phyloP scores from a whole-genome alignment of 495 filamentous ascomycete genomes.

The Lasiosphaeris hirsuta region DNA sequence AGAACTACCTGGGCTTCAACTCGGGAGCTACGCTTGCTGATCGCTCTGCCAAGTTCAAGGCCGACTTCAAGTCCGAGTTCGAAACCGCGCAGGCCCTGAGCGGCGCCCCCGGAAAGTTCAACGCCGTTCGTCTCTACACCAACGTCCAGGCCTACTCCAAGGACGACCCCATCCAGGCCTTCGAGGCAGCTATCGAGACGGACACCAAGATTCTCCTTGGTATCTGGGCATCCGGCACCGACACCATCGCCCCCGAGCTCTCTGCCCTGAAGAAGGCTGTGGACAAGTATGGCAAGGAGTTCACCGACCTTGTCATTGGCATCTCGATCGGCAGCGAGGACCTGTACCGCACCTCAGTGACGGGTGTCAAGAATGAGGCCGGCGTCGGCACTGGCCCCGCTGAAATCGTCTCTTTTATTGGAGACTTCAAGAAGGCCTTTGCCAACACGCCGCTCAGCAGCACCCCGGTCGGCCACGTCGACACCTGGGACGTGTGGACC shows the following conservation, averaged over 20 bases:
- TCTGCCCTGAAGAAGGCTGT: slow-evolving; percentile 45
- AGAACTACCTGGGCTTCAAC: slow-evolving; percentile 49
- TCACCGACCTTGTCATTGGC: slow-evolving; percentile 48
- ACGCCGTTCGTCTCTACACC: slow-evolving; percentile 49
- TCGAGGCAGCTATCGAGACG: slow-evolving; percentile 52
- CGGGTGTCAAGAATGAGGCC: slow-evolving; percentile 40
- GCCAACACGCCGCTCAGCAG: slow-evolving; percentile 26
- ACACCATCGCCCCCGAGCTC: slow-evolving; percentile 48
- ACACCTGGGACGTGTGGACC: slow-evolving; percentile 49
- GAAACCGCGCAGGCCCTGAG: slow-evolving; percentile 40
- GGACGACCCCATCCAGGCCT: slow-evolving; percentile 45
- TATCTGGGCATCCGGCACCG: slow-evolving; percentile 49
- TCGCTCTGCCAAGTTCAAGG: slow-evolving; percentile 46
- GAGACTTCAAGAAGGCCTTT: slow-evolving; percentile 42
- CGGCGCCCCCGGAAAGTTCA: slow-evolving; percentile 44
- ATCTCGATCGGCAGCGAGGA: slow-evolving; percentile 54
- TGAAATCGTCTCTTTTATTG: slow-evolving; percentile 45
- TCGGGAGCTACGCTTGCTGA: slow-evolving; percentile 43
- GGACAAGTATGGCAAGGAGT: slow-evolving; percentile 36
- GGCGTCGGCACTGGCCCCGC: slow-evolving; percentile 42
- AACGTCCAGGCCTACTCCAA: slow-evolving; percentile 51
- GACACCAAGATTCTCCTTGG: slow-evolving; percentile 50
- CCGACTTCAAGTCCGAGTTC: slow-evolving; percentile 47
- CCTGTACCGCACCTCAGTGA: slow-evolving; percentile 47
- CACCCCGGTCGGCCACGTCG: slow-evolving; percentile 49